A percentile compares a stretch with the other conserved stretches of the same genome.
Evolutionary conservation across 192 early-diverging fungal species (phyloP).

Genomic region (Allomyces macrogynus): DNA sequence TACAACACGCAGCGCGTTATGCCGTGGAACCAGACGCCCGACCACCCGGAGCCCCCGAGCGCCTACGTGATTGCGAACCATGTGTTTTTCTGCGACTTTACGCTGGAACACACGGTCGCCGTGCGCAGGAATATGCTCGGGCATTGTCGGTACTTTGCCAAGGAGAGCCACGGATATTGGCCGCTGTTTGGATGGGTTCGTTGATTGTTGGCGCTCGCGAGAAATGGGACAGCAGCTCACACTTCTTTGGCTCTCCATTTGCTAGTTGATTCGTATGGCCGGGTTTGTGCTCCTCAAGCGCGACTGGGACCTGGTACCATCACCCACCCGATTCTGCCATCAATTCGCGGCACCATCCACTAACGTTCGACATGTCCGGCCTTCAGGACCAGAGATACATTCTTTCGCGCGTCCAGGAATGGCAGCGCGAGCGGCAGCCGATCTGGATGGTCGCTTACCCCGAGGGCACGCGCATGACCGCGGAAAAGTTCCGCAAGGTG

Average conservation of each 20-base stretch:
- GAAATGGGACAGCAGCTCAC: not conserved
- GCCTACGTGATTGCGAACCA: not conserved
- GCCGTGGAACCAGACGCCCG: not conserved
- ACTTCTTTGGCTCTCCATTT: not conserved
- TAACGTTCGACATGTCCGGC: too few relatives aligned
- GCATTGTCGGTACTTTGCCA: not conserved
- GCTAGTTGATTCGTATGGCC: not conserved
- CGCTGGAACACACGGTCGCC: not conserved
- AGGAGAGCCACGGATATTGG: not conserved
- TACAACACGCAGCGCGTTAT: not conserved
- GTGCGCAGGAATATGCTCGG: not conserved
- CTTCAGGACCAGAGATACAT: not conserved
- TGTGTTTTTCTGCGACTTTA: not conserved
- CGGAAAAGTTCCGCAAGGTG: not conserved
- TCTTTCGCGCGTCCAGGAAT: not conserved
- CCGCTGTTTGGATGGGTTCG: not conserved
- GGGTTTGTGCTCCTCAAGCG: not conserved
- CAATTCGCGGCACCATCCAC: too few relatives aligned
- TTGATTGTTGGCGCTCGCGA: not conserved
- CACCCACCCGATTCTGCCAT: too few relatives aligned
- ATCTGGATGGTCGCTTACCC: not conserved
- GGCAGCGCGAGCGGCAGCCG: not conserved
- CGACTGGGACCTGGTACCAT: not conserved
- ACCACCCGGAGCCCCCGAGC: not conserved
- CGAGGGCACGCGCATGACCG: not conserved